phyloP scores from a whole-genome alignment of 2,329 filamentous ascomycete species.

The Geoglossum cookeanum region DNA sequence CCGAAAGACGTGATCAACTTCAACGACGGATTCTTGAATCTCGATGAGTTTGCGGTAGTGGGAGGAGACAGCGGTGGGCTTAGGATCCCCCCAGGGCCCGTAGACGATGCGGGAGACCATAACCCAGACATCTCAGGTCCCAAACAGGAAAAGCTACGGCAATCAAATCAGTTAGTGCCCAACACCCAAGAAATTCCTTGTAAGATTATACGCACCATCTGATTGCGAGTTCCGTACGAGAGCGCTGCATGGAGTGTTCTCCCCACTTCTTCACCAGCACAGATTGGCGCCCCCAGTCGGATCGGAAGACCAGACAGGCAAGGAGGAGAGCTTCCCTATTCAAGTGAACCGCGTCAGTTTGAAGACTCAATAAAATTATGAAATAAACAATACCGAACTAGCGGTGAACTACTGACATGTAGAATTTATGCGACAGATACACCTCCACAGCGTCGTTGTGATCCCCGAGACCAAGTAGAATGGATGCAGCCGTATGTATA shows the following conservation, averaged over 20 bases:
- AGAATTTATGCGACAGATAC: conserved; percentile 78
- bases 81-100: background rate
- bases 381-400: no score
- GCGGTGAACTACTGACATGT: conserved; percentile 33
- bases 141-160: background rate
- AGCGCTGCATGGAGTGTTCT: conserved; percentile 70
- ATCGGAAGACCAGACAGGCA: conserved; percentile 62
- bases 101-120: background rate
- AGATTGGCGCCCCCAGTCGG: conserved; percentile 79
- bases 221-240: conserved; percentile 77
- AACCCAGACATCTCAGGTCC: background rate
- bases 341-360: no score
- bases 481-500: conserved; percentile 77
- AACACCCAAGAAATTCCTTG: background rate
- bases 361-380: no score
- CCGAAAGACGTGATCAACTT: conserved; percentile 87
- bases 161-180: background rate
- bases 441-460: conserved; percentile 90
- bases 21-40: conserved; percentile 55
- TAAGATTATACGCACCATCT: conserved; percentile 40
- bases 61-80: conserved; percentile 30
- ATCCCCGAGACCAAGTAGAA: conserved; percentile 82
- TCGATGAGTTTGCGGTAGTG: conserved; percentile 15
- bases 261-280: conserved; percentile 89
- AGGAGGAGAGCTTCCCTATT: conserved; percentile 60